Percentiles rank a stretch among this genome's conserved stretches.
Evolutionary conservation across 371 early-diverging fungal genomes (phyloP).

Genomic region (Mucor sp.): DNA sequence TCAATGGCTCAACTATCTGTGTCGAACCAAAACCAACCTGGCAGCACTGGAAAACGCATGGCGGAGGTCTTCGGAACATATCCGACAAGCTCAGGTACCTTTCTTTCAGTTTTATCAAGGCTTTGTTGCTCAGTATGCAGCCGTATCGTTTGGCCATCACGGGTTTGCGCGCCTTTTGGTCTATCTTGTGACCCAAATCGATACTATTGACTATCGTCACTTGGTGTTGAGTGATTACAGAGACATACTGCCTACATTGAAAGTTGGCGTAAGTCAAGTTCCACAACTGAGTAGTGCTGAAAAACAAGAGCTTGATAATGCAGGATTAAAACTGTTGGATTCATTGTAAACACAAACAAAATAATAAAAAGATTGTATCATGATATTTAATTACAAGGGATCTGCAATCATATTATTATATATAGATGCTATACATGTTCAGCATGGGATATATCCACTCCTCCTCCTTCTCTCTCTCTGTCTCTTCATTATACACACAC

Average conservation of each 20-base stretch:
- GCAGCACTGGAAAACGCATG: conserved; percentile 42
- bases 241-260: conserved; percentile 33
- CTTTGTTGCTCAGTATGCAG: conserved; percentile 60
- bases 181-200: conserved; percentile 48
- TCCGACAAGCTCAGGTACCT: conserved; percentile 44
- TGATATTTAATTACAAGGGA: neutral
- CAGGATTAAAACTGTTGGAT: conserved; percentile 19
- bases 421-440: neutral
- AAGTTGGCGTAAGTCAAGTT: conserved; percentile 18
- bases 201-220: conserved; percentile 51
- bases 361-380: neutral
- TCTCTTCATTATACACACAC: neutral
- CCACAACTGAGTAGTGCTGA: conserved; percentile 7
- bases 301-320: conserved; percentile 3
- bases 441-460: neutral
- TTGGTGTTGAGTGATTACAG: conserved; percentile 43
- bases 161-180: conserved; percentile 46
- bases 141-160: conserved; percentile 46
- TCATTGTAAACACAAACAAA: conserved; percentile 2
- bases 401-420: conserved; percentile 1
- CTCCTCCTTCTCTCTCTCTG: neutral
- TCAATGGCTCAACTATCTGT: conserved; percentile 39
- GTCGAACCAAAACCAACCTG: conserved; percentile 23
- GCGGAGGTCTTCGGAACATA: conserved; percentile 44
- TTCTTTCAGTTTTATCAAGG: conserved; percentile 63